phyloP scores from a whole-genome alignment of 1,284 basidiomycete species.

The Macrocybe sp. region DNA sequence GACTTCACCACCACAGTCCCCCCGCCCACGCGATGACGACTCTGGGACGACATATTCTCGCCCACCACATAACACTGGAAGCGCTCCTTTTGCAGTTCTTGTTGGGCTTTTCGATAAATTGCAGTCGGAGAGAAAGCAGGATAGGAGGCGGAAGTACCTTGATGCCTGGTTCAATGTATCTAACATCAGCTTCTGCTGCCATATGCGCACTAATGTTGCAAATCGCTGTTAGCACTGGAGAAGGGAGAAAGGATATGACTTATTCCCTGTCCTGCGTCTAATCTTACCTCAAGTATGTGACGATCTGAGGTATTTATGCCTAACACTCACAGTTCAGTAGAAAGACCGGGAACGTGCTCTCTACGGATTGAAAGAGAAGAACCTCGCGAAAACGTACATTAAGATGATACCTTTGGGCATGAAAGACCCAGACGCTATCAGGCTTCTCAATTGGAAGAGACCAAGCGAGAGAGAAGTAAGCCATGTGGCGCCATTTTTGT shows the following conservation, averaged over 20 bases:
- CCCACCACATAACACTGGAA: slow-evolving; percentile 59
- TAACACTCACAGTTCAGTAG: slow-evolving; percentile 36
- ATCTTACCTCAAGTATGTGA: slow-evolving; percentile 66
- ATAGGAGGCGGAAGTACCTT: slow-evolving; percentile 58
- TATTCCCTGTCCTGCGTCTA: slow-evolving; percentile 73
- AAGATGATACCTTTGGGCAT: slow-evolving; percentile 78
- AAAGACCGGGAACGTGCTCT: slow-evolving; percentile 87
- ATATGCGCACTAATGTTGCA: slow-evolving; percentile 1
- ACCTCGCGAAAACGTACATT: slow-evolving; percentile 86
- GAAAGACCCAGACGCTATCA: slow-evolving; percentile 74
- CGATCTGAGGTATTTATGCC: background rate
- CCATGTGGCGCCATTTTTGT: background rate
- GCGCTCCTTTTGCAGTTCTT: slow-evolving; percentile 64
- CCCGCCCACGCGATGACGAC: too few relatives aligned
- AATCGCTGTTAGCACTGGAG: slow-evolving; percentile 61
- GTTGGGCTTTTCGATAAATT: slow-evolving; percentile 66
- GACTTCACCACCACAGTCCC: slow-evolving; percentile 15
- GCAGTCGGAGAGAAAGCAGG: slow-evolving; percentile 63
- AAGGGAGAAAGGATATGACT: slow-evolving; percentile 63
- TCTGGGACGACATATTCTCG: slow-evolving; percentile 8
- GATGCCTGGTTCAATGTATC: slow-evolving; percentile 73
- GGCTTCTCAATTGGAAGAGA: slow-evolving; percentile 87
- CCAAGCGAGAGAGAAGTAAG: slow-evolving; percentile 66
- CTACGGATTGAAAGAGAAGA: slow-evolving; percentile 90
- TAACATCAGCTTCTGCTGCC: slow-evolving; percentile 2